phyloP scores from a whole-genome alignment of 2,329 filamentous ascomycete genomes.

The Alternaria tenuissima region DNA sequence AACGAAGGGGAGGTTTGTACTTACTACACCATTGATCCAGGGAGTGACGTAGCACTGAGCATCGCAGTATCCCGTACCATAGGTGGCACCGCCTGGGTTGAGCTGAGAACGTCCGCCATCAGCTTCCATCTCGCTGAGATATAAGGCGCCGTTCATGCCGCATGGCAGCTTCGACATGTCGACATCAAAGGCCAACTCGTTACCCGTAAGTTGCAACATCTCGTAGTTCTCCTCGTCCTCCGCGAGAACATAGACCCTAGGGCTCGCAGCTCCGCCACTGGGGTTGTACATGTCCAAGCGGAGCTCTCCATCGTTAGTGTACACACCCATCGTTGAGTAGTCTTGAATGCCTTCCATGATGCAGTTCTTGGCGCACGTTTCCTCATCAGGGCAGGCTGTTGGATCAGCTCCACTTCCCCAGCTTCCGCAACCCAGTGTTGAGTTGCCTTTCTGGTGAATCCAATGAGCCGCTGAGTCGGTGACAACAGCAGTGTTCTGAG shows the following conservation, averaged over 20 bases:
- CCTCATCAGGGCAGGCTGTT: conserved; percentile 58
- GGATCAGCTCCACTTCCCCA: conserved; percentile 49
- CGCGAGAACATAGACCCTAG: conserved; percentile 71
- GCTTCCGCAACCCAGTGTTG: conserved; percentile 43
- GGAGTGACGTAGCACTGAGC: conserved; percentile 56
- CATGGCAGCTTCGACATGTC: conserved; percentile 61
- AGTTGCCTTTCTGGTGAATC: conserved; percentile 53
- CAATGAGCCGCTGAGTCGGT: conserved; percentile 59
- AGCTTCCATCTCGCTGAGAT: conserved; percentile 51
- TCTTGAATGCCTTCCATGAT: conserved; percentile 63
- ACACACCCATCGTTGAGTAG: conserved; percentile 64
- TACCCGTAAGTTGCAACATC: conserved; percentile 70
- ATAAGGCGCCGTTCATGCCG: conserved; percentile 53
- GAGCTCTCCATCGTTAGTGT: conserved; percentile 58
- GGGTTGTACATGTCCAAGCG: conserved; percentile 54
- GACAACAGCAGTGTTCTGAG: conserved; percentile 59
- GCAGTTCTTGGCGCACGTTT: conserved; percentile 64
- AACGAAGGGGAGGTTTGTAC: conserved; percentile 25
- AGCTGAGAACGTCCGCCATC: conserved; percentile 46
- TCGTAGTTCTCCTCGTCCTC: conserved; percentile 67
- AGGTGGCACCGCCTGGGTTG: conserved; percentile 63
- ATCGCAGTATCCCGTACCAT: conserved; percentile 67
- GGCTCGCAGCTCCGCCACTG: conserved; percentile 51
- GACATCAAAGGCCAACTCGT: conserved; percentile 77
- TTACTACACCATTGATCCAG: conserved; percentile 50